These are phyloP conservation scores for Alternaria novae-zelandiae DNA, from an alignment of 2,329 filamentous ascomycete species.

Conservation along the genomic window DNA sequence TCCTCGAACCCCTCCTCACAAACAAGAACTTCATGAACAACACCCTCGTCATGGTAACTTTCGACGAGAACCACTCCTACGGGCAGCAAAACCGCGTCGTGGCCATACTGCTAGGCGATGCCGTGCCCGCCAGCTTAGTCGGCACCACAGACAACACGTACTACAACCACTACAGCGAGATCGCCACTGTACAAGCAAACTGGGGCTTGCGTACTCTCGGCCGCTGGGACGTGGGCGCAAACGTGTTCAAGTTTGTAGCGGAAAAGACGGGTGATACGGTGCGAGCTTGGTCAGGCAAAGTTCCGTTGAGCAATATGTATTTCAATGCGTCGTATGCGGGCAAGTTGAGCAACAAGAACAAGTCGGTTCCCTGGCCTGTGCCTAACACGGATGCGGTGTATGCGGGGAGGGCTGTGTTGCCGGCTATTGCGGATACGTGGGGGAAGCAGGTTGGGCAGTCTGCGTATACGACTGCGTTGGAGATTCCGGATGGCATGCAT, in stretches of 20 bases:
- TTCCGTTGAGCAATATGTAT: constrained; percentile 38
- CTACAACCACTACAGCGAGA: constrained; percentile 57
- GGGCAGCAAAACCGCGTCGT: constrained; percentile 71
- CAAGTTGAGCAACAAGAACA: constrained; percentile 38
- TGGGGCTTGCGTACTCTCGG: constrained; percentile 55
- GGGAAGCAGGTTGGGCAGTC: constrained; percentile 24
- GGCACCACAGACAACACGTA: constrained; percentile 72
- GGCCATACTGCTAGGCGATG: constrained; percentile 74
- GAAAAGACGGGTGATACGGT: constrained; percentile 36
- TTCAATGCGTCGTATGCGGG: constrained; percentile 44
- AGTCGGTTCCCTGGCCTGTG: constrained; percentile 35
- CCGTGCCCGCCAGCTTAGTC: constrained; percentile 67
- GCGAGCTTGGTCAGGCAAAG: constrained; percentile 33
- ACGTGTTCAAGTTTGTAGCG: constrained; percentile 49
- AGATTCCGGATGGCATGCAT: constrained; percentile 44
- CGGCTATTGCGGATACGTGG: constrained; percentile 34
- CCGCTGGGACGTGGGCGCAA: constrained; percentile 56
- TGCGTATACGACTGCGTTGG: constrained; percentile 39
- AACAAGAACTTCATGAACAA: constrained; percentile 76
- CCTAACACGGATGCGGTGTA: constrained; percentile 34
- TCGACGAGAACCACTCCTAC: constrained; percentile 80
- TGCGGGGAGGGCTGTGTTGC: constrained; percentile 36
- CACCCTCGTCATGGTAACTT: constrained; percentile 77
- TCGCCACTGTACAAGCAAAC: constrained; percentile 54
- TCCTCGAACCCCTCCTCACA: constrained; percentile 72